phyloP scores from a whole-genome alignment of 352 stramenopile species.

The Phytophthora hibernalis region DNA sequence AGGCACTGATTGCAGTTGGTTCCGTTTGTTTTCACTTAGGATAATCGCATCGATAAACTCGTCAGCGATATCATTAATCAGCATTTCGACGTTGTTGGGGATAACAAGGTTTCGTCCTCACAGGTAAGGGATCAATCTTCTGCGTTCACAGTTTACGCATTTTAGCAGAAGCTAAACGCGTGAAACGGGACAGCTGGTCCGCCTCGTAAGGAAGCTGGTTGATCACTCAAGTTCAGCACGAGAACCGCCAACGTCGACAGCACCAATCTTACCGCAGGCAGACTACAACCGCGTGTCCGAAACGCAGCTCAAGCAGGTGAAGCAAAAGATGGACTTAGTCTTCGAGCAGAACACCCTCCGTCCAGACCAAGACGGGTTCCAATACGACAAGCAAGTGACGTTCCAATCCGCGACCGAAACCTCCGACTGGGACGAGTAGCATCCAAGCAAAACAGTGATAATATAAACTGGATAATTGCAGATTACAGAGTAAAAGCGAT shows the following conservation, averaged over 20 bases:
- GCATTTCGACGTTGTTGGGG: constrained; percentile 50
- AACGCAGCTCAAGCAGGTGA: constrained; percentile 71
- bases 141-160: neutral
- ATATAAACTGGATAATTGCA: constrained; percentile 64
- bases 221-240: constrained; percentile 16
- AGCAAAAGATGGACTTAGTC: constrained; percentile 74
- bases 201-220: constrained; percentile 54
- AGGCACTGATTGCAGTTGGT: neutral
- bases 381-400: constrained; percentile 75
- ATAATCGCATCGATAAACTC: constrained; percentile 39
- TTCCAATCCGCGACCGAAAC: constrained; percentile 55
- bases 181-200: constrained; percentile 43
- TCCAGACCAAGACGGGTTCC: constrained; percentile 59
- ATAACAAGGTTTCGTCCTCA: constrained; percentile 46
- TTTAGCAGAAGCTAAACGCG: neutral
- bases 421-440: constrained; percentile 70
- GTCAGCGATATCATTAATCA: constrained; percentile 48
- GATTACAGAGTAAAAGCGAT: constrained; percentile 45
- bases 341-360: constrained; percentile 71
- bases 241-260: constrained; percentile 1
- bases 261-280: constrained; percentile 50
- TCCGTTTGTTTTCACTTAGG: constrained; percentile 12
- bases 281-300: constrained; percentile 87
- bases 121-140: constrained; percentile 41
- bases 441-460: constrained; percentile 37